Evolutionary conservation across 2,329 filamentous ascomycete genomes (phyloP).

Genomic region (Alternaria rosae): DNA sequence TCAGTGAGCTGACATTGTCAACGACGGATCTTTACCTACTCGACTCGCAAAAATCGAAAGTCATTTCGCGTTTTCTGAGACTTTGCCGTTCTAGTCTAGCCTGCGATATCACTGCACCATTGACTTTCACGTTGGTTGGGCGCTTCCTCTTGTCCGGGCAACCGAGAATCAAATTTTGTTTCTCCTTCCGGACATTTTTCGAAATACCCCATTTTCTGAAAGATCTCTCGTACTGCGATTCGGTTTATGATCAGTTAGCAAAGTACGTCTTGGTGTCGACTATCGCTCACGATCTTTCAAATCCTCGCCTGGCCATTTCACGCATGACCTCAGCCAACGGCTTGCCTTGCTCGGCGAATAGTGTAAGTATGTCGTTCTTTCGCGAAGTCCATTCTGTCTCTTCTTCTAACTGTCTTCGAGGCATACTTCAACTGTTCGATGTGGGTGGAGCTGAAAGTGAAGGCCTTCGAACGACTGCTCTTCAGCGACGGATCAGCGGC

Average conservation of each 20-base stretch:
- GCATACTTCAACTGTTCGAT: too few species aligned
- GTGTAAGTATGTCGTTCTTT: background rate
- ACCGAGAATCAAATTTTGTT: background rate
- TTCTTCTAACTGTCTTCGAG: too few species aligned
- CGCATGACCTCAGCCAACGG: background rate
- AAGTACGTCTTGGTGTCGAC: too few species aligned
- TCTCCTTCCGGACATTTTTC: background rate
- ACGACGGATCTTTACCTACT: background rate
- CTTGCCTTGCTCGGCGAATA: background rate
- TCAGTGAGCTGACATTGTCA: too few species aligned
- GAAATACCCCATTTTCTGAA: background rate
- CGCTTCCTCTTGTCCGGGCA: background rate
- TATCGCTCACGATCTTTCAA: background rate
- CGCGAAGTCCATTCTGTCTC: too few species aligned
- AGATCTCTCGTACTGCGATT: background rate
- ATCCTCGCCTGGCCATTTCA: background rate
- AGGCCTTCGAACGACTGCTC: too few species aligned
- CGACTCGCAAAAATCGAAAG: background rate
- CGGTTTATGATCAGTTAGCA: too few species aligned
- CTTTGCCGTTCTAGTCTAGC: background rate
- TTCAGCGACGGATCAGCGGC: too few species aligned
- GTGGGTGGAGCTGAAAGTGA: too few species aligned
- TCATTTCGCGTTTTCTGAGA: rapidly evolving
- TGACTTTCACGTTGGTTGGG: background rate
- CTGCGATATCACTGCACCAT: background rate